A percentile compares a stretch with the other conserved stretches of the same genome.
Evolutionary conservation across 2,329 filamentous ascomycete genomes (phyloP).

Genomic region (Aspergillus puulaauensis): DNA sequence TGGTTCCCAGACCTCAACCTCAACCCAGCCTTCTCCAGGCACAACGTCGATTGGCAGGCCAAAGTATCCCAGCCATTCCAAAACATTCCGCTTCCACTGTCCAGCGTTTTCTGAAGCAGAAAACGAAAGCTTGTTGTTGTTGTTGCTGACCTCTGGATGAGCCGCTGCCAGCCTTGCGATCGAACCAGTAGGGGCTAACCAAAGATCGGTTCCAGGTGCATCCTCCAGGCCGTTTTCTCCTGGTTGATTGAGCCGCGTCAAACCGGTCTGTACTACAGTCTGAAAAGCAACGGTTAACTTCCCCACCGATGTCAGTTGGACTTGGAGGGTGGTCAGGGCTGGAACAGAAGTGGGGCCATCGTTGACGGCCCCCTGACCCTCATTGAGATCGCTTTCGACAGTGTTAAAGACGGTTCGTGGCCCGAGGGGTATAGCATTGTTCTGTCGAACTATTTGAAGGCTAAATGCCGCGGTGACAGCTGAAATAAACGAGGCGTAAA

Average conservation of each 20-base stretch:
- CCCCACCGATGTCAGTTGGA: slow-evolving; percentile 37
- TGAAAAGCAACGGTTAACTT: slow-evolving; percentile 38
- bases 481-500: slow-evolving; percentile 42
- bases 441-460: slow-evolving; percentile 35
- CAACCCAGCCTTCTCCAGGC: slow-evolving; percentile 39
- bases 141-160: slow-evolving; percentile 20
- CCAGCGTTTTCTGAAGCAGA: slow-evolving; percentile 12
- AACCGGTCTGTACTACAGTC: slow-evolving; percentile 36
- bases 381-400: slow-evolving; percentile 32
- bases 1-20: slow-evolving; percentile 43
- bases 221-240: slow-evolving; percentile 17
- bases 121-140: slow-evolving; percentile 22
- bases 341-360: slow-evolving; percentile 25
- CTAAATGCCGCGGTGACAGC: slow-evolving; percentile 38
- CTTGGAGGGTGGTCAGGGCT: slow-evolving; percentile 36
- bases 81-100: slow-evolving; percentile 38
- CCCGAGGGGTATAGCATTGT: slow-evolving; percentile 40
- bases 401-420: slow-evolving; percentile 41
- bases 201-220: slow-evolving; percentile 35
- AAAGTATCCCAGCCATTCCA: slow-evolving; percentile 39
- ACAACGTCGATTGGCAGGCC: slow-evolving; percentile 31
- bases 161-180: slow-evolving; percentile 34
- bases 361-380: slow-evolving; percentile 26
- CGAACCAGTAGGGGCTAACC: slow-evolving; percentile 42
- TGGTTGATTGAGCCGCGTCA: slow-evolving; percentile 31